Base-by-base conservation (phyloP, 768 basidiomycete genomes). In the Austroboletus festivus region DNA sequence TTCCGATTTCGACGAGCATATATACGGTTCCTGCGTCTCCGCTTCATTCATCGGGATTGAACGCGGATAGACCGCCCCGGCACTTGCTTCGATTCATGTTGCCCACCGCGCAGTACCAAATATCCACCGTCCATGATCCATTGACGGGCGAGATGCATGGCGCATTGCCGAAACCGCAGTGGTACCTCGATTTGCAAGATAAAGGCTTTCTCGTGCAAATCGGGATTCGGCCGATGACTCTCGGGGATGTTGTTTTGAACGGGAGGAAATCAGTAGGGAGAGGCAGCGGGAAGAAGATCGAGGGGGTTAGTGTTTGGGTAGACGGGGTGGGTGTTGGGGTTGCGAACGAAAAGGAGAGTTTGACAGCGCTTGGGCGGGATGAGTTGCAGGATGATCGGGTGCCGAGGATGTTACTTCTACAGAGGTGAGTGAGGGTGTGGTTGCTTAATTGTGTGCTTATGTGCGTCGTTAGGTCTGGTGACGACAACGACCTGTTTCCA, bases 11-110 rank as follows among this genome's bases (percentile, higher is more conserved):
- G 22, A 79, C 79, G 49, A 74, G 76, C 5, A 71, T 93, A 13
- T 79, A 89, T 61, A 86, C 85, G 1, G 77, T 95, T 45, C 91
- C 94, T 0, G 80, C 84, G 2, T 93, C 91, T 19, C 81, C 91
- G 11, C 69, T 90, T 48, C 89, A 88, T 57, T 88, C 90, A 19
- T 85, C 88, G 31, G 78, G 73, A 22, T 72, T 85, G 31, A 79
- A 81, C 48, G 62, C 66, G 16, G 76, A 76, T 51, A 66, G 68
- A 28, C 73, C 79, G 8, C 75, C 75, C 3, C 78, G 91, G 38
- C 92, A 96, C 67, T 68, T 96, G 39, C 54, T 97, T 13, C 76
- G 89, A 42, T 57, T 97, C 44, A 81, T 78, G 33, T 68, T 96
- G 16, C 93, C 93, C 3, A 95, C 91, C 2, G 84, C 89, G 18